Evolutionary conservation across 2,329 filamentous ascomycete genomes (phyloP), one percentile per base, ranked within the genome.

Genomic region (Orbilia javanica): DNA sequence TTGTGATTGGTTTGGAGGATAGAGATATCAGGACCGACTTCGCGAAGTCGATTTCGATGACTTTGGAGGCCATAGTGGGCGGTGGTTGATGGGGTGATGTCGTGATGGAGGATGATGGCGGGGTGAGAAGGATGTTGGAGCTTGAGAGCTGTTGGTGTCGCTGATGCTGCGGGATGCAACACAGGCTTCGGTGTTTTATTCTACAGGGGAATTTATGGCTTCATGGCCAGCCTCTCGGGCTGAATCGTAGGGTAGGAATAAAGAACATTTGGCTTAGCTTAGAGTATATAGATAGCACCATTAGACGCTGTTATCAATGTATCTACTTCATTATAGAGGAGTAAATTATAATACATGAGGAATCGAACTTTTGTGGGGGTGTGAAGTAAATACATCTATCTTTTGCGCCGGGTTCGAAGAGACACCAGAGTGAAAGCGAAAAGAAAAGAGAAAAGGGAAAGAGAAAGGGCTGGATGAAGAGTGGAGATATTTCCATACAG

Each of bases 41-140:
- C 81, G 93, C 92, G 84, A 97, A 98, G 63, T 90, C 86, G 78
- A 94, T 85, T 88, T 97, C 94, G 18, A 91, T 88, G 92, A 94
- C 85, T 87, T 97, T 94, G n/a, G 91, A 88, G 92, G 94, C 94
- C 80, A 82, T 87, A 81, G 77, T 83, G 68, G 39, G 65, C 27
- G 57, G 72, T 39, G 25, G 29, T 76, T n/a, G 20, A 60, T 39
- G 72, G 72, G 50, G 11, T 29, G 27, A 31, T 15, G 50, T n/a
- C 5, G 25, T 50, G 50, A 31, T 31, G 72, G 13, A 34, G 46
- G 46, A 50, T 15, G 46, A 50, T 50, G 46, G 46, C 46, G 46
- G 46, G 46, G 46, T 50, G 46, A 48, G 44, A 48, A 42, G 62
- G 57, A 64, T 29, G 50, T 52, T 74, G 52, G 39, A 67, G 62